A percentile compares a stretch with the other conserved stretches of the same genome.
Conservation (phyloP, 768 basidiomycete genomes). For the Strobilomyces dryophilus region DNA sequence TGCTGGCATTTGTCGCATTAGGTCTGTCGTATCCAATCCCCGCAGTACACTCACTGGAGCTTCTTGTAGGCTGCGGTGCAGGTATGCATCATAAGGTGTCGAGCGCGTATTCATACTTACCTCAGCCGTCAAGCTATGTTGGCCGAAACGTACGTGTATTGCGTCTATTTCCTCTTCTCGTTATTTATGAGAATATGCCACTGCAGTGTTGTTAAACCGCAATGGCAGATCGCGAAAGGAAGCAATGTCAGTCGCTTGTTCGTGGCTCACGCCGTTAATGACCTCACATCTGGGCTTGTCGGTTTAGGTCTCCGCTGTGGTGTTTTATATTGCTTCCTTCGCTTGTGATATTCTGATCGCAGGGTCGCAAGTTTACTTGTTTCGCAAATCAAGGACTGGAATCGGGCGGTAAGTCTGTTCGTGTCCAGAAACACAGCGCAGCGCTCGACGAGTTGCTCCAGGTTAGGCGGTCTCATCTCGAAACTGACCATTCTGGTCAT, state of each 20-base stretch:
- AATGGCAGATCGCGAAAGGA: conserved; percentile 31
- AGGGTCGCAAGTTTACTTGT: conserved; percentile 31
- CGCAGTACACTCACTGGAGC: not conserved
- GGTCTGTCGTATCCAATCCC: conserved; percentile 11
- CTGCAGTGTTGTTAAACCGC: conserved; percentile 25
- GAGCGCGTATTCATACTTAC: not conserved
- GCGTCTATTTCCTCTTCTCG: not conserved
- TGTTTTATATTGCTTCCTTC: conserved; percentile 32
- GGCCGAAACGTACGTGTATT: conserved; percentile 26
- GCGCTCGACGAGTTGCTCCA: not conserved
- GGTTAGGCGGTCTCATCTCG: conserved; percentile 32
- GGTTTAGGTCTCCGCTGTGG: conserved; percentile 26
- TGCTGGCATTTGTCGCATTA: conserved; percentile 27
- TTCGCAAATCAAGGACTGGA: conserved; percentile 28
- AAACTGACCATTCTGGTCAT: conserved; percentile 32
- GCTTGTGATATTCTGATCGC: conserved; percentile 34
- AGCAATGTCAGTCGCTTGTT: conserved; percentile 25
- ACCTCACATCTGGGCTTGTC: not conserved
- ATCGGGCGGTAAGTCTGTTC: conserved; percentile 24
- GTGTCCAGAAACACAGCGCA: not conserved
- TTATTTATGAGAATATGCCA: not conserved
- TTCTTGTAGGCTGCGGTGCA: conserved; percentile 24
- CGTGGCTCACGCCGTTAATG: not conserved
- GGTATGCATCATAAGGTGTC: conserved; percentile 15
- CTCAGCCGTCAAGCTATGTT: conserved; percentile 24